Base-by-base conservation (phyloP, 1,284 basidiomycete genomes). In the Singerocomus rubriflavus region DNA sequence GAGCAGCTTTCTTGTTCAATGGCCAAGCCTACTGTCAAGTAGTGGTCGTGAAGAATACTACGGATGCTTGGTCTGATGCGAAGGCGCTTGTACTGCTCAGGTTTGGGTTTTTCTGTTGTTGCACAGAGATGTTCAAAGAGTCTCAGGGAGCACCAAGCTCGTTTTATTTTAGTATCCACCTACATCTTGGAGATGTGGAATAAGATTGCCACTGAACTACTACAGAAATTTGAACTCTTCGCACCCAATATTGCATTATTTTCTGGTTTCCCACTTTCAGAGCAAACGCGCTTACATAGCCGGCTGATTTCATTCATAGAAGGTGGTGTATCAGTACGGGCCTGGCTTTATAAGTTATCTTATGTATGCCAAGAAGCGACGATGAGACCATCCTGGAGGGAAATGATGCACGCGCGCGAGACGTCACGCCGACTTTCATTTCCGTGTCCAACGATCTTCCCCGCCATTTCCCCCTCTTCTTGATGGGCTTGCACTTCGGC, bases 1-100 rank as follows among this genome's bases (percentile, higher is more conserved):
- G 6, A 5, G 7, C 16, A 91, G 88, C 43, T 93, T 96, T 65
- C 64, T 95, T 49, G 88, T 92, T 13, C 93, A 96, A 64, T 96
- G 93, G 93, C 85, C 86, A 16, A 73, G 81, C 36, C 70, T 86
- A 39, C 64, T 77, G 27, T 62, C 69, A 45, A 67, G 73, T 46
- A 63, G 64, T 37, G 63, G 69, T 38, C 71, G 70, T 44, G 78
- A 73, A 26, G 77, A 82, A 52, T 84, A 67, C 62, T 73, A 69
- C 35, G 84, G 84, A 26, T 87, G 85, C 74, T 72, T 91, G 27
- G 84, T 91, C 40, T 91, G 57, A 75, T 53, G 29, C 1, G 9
- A 29, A 14, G 43, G 25, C 21, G 33, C 21, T 32, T 25, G 21
- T 26, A 36, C 30, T 21, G 1, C 34, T 34, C 12, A 42, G 38